Evolutionary conservation across 305 asterid genomes (phyloP), one percentile per base, ranked within the genome.

Genomic region (Rubia tinctorum): DNA sequence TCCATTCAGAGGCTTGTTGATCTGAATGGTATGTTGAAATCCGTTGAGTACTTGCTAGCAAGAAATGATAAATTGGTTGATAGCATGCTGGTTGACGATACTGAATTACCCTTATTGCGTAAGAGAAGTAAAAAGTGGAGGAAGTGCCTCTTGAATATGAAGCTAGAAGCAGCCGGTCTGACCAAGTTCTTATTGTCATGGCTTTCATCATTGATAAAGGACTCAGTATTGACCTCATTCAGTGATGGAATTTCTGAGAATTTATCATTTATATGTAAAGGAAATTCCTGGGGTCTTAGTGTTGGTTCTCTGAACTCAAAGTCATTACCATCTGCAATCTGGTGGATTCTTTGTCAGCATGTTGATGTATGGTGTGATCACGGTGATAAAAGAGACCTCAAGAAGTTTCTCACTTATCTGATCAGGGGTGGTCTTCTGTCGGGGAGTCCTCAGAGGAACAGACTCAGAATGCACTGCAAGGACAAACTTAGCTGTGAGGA

Each of bases 1-100:
- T 89, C 91, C 81, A 84, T 90, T 74, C 95, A 91, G 85, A 85
- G 96, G 76, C 93, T 94, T 77, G 84, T 78, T 77, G 98, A 94
- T 85, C 82, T 92, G 71, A 89, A 88, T 79, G 77, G 86, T 82
- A 85, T 86, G 82, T 85, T 87, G 75, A 83, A 82, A 71, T 86
- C 93, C 77, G 84, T 86, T 63, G 87, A 87, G 61, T 92, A 91
- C 85, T 79, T 84, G 88, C 86, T 88, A 72, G 86, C 71, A 80
- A 85, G 86, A 90, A 84, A 80, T 74, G 78, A 78, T 76, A 75
- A 79, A 69, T 80, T 73, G 69, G 76, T 75, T 66, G 83, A 77
- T 75, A 63, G 71, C 20, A 76, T 80, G 79, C 70, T 79, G 78
- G 80, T 76, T 67, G 88, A 82, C 80, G 95, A 80, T 68, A 75